Conservation (phyloP, 2,329 filamentous ascomycete genomes). For the Pestalotiopsis sp. region DNA sequence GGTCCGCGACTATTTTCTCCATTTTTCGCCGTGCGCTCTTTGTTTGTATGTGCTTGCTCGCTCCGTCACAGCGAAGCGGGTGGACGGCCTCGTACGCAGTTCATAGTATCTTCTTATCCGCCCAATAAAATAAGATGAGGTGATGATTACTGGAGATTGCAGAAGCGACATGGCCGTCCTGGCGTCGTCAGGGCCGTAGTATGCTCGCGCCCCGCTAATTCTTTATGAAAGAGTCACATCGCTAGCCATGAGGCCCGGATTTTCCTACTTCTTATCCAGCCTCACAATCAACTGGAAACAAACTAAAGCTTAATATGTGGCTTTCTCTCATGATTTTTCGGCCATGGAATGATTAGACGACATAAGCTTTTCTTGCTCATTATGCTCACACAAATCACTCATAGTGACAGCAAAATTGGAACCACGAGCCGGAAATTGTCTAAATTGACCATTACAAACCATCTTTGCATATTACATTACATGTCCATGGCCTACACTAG, state of each 20-base stretch:
- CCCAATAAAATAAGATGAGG: neutral
- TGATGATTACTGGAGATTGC: neutral
- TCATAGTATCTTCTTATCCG: neutral
- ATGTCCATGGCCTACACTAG: no score
- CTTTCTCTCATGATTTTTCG: neutral
- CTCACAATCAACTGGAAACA: conserved; percentile 5
- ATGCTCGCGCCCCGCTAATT: neutral
- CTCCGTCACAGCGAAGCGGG: neutral
- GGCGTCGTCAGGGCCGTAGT: neutral
- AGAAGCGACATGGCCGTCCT: neutral
- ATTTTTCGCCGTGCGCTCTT: neutral
- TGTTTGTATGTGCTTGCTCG: neutral
- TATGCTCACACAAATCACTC: neutral
- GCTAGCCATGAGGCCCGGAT: neutral
- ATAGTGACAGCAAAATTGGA: conserved; percentile 3
- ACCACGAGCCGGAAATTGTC: neutral
- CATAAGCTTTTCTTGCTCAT: neutral
- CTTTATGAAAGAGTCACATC: neutral
- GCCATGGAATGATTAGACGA: neutral
- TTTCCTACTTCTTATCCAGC: neutral
- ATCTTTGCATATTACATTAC: neutral
- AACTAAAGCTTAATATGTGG: conserved; percentile 4
- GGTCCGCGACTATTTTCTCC: neutral
- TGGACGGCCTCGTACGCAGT: neutral
- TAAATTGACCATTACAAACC: neutral